Conservation (phyloP, 306 rosid species). For the Ochetophila trinervis region DNA sequence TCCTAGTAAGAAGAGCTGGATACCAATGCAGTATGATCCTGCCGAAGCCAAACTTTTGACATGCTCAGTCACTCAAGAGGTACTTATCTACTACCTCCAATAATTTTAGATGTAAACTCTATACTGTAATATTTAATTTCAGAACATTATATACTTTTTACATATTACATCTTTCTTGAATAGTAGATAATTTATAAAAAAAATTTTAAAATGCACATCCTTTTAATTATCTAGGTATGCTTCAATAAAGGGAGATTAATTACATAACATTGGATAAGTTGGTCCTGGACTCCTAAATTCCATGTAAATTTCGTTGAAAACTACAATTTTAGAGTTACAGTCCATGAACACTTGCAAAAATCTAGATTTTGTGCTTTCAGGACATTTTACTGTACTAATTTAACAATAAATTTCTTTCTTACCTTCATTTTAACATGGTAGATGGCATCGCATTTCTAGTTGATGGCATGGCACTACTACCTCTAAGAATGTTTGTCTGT, state of each 20-base stretch:
- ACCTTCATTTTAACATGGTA: not conserved
- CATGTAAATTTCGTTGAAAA: not conserved
- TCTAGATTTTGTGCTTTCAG: not conserved
- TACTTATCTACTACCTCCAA: slow-evolving; percentile 27
- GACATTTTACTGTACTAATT: not conserved
- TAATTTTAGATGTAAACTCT: too few species aligned
- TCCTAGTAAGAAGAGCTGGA: slow-evolving; percentile 77
- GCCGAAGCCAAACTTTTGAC: slow-evolving; percentile 29
- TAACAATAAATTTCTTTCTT: not conserved
- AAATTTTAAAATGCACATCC: too few species aligned
- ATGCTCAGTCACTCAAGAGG: slow-evolving; percentile 39
- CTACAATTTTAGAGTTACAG: not conserved
- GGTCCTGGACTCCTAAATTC: not conserved
- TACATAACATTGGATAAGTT: not conserved
- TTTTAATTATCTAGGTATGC: too few species aligned
- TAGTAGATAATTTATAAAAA: too few species aligned
- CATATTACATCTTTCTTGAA: too few species aligned
- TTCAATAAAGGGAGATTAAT: not conserved
- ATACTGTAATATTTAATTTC: too few species aligned
- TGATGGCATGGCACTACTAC: not conserved
- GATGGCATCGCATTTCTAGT: not conserved
- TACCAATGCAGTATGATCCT: slow-evolving; percentile 64
- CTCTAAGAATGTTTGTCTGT: not conserved
- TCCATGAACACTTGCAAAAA: not conserved
- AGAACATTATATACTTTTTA: too few species aligned